Percentiles rank a stretch among this genome's conserved stretches.
Evolutionary conservation across 2,329 filamentous ascomycete species (phyloP).

Genomic region (Clonostachys sp.): DNA sequence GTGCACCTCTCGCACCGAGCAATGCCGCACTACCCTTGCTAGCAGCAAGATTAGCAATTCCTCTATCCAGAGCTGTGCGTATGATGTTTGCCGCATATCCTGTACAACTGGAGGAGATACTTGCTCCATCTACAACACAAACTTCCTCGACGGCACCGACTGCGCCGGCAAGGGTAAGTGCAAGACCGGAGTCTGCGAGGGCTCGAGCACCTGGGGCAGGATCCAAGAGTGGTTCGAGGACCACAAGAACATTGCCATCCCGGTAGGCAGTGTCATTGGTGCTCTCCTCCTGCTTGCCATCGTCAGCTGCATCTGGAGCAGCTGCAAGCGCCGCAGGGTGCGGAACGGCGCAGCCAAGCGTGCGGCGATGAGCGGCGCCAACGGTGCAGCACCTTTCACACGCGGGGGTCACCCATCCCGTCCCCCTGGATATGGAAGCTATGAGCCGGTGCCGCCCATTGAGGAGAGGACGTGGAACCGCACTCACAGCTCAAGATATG

Average conservation of each 20-base stretch:
- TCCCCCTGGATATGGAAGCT: not conserved
- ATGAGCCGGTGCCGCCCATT: not conserved
- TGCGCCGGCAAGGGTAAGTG: slow-evolving; percentile 81
- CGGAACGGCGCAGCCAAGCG: slow-evolving; percentile 10
- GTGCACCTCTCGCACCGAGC: slow-evolving; percentile 85
- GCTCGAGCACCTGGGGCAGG: slow-evolving; percentile 64
- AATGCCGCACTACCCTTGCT: slow-evolving; percentile 84
- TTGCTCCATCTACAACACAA: slow-evolving; percentile 78
- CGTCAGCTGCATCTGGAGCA: slow-evolving; percentile 59
- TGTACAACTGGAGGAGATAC: slow-evolving; percentile 63
- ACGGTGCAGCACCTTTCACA: not conserved
- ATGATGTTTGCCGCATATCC: slow-evolving; percentile 67
- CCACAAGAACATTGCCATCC: slow-evolving; percentile 80
- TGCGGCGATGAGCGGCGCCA: slow-evolving; percentile 5
- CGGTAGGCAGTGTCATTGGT: slow-evolving; percentile 67
- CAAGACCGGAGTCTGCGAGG: slow-evolving; percentile 71
- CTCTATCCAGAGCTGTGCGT: slow-evolving; percentile 75
- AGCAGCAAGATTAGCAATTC: slow-evolving; percentile 70
- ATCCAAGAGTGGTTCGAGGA: slow-evolving; percentile 71
- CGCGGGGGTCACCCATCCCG: not conserved
- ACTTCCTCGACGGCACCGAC: slow-evolving; percentile 87
- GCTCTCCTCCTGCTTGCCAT: slow-evolving; percentile 62
- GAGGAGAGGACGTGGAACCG: slow-evolving; percentile 4
- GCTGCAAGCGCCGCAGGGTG: slow-evolving; percentile 12
- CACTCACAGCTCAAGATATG: slow-evolving; percentile 12